Base-by-base conservation (phyloP, 345 rosid species). In the Ailanthus altissimus region DNA sequence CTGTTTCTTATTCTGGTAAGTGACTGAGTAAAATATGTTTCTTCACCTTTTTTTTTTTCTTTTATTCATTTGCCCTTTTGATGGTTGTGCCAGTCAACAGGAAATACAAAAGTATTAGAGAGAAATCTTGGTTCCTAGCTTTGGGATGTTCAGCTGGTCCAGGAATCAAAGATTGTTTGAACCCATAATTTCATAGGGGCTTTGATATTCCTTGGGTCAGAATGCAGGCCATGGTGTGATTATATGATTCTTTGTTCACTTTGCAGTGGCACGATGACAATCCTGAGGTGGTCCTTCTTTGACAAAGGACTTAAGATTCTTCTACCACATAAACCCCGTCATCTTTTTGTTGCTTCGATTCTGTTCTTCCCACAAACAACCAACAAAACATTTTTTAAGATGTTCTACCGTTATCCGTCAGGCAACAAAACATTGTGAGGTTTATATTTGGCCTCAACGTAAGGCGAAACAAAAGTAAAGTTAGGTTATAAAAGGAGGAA, bases 1-100 rank as follows among this genome's bases (percentile, higher is more conserved):
- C 57, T 3, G 38, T 25, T 43, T 59, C 61, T 8, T 69, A 14
- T 59, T 58, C 78, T 36, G 81, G 81, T 79, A 28, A 21, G 81
- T 46, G 14, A 23, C 26, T 32, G n/a, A 62, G 38, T 61, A 28
- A 28, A 59, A 40, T 21, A 42, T 4, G 38, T 51, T 42, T 15
- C 15, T 23, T 72, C 23, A 43, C 0, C 21, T 14, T 13, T 8
- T 14, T 47, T 0, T 47, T 18, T 25, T 46, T 23, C 2, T 15
- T 26, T 42, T 65, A 0, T 67, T 4, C 5, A 4, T 64, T 0
- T 4, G 38, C 38, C 40, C 6, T 16, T 64, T 5, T 45, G n/a
- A 0, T 26, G 8, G 49, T 10, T 40, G 58, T 10, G n/a, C 45
- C 2, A 49, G 12, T 73, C 15, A 61, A 20, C n/a, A 20, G n/a